Conservation (phyloP, 352 stramenopile species). For the Globisporangium irregulare region DNA sequence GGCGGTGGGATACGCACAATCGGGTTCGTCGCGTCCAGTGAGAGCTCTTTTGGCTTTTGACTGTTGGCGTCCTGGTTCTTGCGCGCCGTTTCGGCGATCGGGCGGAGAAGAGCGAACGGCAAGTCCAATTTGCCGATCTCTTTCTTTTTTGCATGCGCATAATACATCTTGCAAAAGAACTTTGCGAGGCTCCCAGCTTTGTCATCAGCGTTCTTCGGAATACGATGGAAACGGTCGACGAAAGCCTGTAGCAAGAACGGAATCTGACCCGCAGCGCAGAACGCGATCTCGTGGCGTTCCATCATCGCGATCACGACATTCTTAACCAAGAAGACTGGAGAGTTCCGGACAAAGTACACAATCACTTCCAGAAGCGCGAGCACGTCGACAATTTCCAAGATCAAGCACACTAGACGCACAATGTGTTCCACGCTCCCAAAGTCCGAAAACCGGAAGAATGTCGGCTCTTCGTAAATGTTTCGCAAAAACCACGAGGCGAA, state of each 20-base stretch:
- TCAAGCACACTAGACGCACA: constrained; percentile 72
- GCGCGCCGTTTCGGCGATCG: constrained; percentile 72
- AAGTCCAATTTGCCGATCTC: constrained; percentile 78
- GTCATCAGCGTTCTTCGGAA: constrained; percentile 68
- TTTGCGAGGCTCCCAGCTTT: constrained; percentile 67
- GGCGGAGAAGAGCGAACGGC: constrained; percentile 61
- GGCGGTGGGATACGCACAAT: constrained; percentile 74
- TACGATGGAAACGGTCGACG: constrained; percentile 75
- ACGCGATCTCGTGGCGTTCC: constrained; percentile 80
- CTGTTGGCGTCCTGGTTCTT: constrained; percentile 76
- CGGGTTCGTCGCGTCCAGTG: constrained; percentile 66
- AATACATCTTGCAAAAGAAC: constrained; percentile 86
- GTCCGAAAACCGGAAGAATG: constrained; percentile 83
- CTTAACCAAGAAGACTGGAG: constrained; percentile 76
- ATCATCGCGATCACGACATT: constrained; percentile 82
- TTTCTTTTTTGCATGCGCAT: constrained; percentile 78
- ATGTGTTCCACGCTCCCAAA: constrained; percentile 81
- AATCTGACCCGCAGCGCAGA: constrained; percentile 81
- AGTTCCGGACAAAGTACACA: constrained; percentile 73
- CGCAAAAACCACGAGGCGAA: constrained; percentile 80
- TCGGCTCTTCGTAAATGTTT: constrained; percentile 79
- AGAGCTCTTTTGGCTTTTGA: constrained; percentile 73
- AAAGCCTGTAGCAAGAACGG: constrained; percentile 78
- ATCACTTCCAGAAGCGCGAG: constrained; percentile 79
- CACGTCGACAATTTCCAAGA: constrained; percentile 83